phyloP scores from a whole-genome alignment of 192 early-diverging fungal species.

The Entomortierella chlamydospora region DNA sequence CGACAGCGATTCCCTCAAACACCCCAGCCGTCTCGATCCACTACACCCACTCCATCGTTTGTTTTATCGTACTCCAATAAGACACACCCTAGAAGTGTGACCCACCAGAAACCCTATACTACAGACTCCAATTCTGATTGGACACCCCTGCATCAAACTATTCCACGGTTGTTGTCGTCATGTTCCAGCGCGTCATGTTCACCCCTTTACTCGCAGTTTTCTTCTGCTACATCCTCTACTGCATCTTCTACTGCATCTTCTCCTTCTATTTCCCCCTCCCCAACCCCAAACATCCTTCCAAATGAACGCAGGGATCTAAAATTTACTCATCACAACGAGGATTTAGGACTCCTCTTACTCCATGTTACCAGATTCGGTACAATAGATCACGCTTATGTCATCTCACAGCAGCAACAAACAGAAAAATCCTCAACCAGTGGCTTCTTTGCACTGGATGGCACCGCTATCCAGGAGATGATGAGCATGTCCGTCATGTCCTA shows the following conservation, averaged over 20 bases:
- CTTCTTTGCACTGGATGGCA: not conserved
- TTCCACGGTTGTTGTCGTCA: too few species aligned
- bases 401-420: slow-evolving; percentile 10
- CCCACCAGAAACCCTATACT: slow-evolving; percentile 26
- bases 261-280: slow-evolving; percentile 3
- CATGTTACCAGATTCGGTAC: slow-evolving; percentile 48
- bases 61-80: not conserved
- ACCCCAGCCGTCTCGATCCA: not conserved
- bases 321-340: not conserved
- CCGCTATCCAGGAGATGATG: slow-evolving; percentile 6
- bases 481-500: slow-evolving; percentile 39
- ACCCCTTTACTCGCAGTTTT: not conserved
- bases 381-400: slow-evolving; percentile 32
- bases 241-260: too few species aligned
- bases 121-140: slow-evolving; percentile 8
- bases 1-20: not conserved
- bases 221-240: not conserved
- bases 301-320: not conserved
- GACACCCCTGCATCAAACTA: not conserved
- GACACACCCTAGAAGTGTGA: not conserved
- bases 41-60: not conserved
- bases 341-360: slow-evolving; percentile 22
- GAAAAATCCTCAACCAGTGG: not conserved
- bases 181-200: not conserved
- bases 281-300: not conserved